Evolutionary conservation across 805 yeast genomes (phyloP).

Genomic region (Candida koratica): DNA sequence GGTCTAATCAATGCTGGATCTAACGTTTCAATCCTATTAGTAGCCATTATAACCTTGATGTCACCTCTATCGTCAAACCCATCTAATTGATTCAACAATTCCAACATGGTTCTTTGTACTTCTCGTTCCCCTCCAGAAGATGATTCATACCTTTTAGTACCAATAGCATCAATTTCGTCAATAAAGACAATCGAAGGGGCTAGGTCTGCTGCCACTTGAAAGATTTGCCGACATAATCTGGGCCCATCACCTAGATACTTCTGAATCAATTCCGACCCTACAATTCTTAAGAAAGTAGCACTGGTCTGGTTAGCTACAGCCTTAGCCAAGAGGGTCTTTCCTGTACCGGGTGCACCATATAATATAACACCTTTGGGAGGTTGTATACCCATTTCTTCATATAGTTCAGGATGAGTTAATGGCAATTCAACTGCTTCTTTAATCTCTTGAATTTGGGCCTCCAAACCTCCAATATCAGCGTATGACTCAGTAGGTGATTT

Average conservation of each 20-base stretch:
- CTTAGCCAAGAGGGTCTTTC: constrained; percentile 90
- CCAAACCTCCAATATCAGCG: constrained; percentile 96
- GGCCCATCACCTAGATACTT: constrained; percentile 98
- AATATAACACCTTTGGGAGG: constrained; percentile 98
- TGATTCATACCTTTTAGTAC: constrained; percentile 96
- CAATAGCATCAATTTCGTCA: constrained; percentile 98
- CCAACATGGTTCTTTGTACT: constrained; percentile 97
- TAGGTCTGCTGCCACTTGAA: constrained; percentile 93
- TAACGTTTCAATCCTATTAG: constrained; percentile 87
- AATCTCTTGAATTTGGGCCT: constrained; percentile 93
- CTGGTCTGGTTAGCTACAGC: constrained; percentile 98
- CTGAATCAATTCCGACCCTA: constrained; percentile 95
- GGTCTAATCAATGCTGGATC: constrained; percentile 97
- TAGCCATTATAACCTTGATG: constrained; percentile 97
- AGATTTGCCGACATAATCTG: constrained; percentile 85
- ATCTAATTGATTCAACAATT: constrained; percentile 88
- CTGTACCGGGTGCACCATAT: constrained; percentile 98
- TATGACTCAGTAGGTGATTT: constrained; percentile 96
- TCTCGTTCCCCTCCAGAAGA: constrained; percentile 97
- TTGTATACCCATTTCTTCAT: constrained; percentile 97
- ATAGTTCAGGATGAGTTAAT: constrained; percentile 91
- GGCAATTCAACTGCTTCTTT: constrained; percentile 97
- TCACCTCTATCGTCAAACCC: constrained; percentile 98
- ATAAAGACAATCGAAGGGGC: constrained; percentile 98
- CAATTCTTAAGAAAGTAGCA: constrained; percentile 93